Conservation (phyloP, 2,329 filamentous ascomycete species). For the Zelopaecilomyces penicillatus region DNA sequence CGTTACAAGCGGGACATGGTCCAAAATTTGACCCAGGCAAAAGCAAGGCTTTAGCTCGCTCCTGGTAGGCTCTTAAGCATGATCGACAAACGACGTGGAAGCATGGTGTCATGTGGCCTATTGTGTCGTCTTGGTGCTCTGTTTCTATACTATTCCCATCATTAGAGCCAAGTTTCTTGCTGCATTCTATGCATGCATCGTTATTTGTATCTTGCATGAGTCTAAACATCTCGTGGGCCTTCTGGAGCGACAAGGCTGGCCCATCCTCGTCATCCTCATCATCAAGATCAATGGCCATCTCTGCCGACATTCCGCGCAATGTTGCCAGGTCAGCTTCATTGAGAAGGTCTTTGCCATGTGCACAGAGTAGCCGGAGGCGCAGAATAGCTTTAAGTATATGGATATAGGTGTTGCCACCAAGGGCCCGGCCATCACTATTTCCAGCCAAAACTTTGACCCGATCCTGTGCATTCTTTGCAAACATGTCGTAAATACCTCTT, state of each 20-base stretch:
- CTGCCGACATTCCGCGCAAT: constrained; percentile 71
- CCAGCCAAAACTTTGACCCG: constrained; percentile 68
- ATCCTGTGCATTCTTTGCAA: constrained; percentile 70
- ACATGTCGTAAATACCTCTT: constrained; percentile 70
- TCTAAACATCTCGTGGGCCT: constrained; percentile 78
- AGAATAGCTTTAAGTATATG: constrained; percentile 89
- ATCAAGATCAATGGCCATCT: constrained; percentile 82
- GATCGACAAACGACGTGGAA: constrained; percentile 74
- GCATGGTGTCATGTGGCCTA: constrained; percentile 78
- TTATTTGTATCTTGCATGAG: constrained; percentile 75
- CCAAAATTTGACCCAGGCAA: constrained; percentile 33
- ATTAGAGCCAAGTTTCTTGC: constrained; percentile 50
- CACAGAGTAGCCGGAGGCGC: constrained; percentile 81
- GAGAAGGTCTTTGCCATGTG: constrained; percentile 86
- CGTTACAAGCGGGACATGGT: constrained; percentile 61
- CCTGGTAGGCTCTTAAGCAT: constrained; percentile 57
- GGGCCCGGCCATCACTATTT: constrained; percentile 48
- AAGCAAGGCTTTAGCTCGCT: constrained; percentile 36
- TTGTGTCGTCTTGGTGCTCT: constrained; percentile 53
- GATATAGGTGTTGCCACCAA: constrained; percentile 83
- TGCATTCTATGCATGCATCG: constrained; percentile 65
- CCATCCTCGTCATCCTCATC: constrained; percentile 59
- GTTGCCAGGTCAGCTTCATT: constrained; percentile 73
- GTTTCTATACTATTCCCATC: constrained; percentile 48
- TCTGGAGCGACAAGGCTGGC: constrained; percentile 53